Conservation (phyloP, 202 grass and related monocot genomes). For the Panicum virgatum region DNA sequence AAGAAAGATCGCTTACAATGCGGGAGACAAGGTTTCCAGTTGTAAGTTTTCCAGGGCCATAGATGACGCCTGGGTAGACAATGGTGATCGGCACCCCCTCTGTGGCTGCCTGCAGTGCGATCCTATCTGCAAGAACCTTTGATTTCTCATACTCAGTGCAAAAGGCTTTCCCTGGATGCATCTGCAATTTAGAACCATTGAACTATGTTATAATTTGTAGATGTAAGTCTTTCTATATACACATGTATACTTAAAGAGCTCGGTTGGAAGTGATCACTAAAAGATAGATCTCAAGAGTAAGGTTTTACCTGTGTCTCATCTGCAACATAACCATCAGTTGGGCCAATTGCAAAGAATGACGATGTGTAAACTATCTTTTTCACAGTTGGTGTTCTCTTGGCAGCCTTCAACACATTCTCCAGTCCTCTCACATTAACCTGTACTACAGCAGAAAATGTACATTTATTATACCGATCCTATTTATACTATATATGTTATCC, state of each 20-base stretch:
- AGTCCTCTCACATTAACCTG: slow-evolving; percentile 91
- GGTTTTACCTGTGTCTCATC: slow-evolving; percentile 78
- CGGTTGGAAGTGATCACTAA: background rate
- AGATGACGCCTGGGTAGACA: slow-evolving; percentile 88
- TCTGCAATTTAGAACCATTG: slow-evolving; percentile 45
- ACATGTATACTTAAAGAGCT: background rate
- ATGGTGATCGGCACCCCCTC: slow-evolving; percentile 71
- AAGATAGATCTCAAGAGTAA: background rate
- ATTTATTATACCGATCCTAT: background rate
- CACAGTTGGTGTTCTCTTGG: slow-evolving; percentile 57
- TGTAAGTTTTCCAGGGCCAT: slow-evolving; percentile 84
- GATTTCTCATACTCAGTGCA: slow-evolving; percentile 99
- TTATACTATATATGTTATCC: background rate
- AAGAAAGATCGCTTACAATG: slow-evolving; percentile 60
- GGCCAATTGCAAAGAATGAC: slow-evolving; percentile 75
- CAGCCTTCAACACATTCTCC: slow-evolving; percentile 75
- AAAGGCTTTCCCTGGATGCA: slow-evolving; percentile 70
- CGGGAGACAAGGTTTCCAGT: slow-evolving; percentile 79
- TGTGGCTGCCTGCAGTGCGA: slow-evolving; percentile 78
- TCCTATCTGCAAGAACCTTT: slow-evolving; percentile 70
- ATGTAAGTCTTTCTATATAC: background rate
- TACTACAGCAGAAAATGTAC: background rate
- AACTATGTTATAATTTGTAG: background rate
- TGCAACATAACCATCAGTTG: slow-evolving; percentile 73
- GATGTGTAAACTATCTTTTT: slow-evolving; percentile 90